Evolutionary conservation across 2,329 filamentous ascomycete species (phyloP).

Genomic region (Fusarium secorum): DNA sequence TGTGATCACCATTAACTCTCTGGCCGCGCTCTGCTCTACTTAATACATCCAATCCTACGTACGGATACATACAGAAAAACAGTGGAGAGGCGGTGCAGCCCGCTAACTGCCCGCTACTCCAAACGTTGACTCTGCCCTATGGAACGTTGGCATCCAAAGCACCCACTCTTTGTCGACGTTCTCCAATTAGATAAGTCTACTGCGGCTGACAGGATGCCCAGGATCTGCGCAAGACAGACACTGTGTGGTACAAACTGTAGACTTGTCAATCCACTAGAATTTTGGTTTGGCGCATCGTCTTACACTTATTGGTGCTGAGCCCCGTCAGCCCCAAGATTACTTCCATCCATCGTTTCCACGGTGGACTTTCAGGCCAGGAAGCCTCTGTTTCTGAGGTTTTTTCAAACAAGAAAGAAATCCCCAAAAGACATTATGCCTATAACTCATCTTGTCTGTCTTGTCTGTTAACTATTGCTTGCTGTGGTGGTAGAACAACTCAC

Average conservation of each 20-base stretch:
- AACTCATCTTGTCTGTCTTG: not conserved
- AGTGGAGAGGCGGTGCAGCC: slow-evolving; percentile 27
- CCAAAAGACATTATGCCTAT: not conserved
- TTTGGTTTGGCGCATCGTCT: slow-evolving; percentile 20
- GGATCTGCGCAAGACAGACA: not conserved
- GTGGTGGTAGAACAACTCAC: not conserved
- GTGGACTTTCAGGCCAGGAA: not conserved
- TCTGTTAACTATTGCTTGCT: not conserved
- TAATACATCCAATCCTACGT: not conserved
- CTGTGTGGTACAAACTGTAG: slow-evolving; percentile 15
- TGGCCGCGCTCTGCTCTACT: not conserved
- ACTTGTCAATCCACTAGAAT: slow-evolving; percentile 7
- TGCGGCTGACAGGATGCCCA: slow-evolving; percentile 34
- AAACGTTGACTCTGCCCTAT: slow-evolving; percentile 30
- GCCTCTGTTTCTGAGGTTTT: not conserved
- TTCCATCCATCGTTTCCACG: not conserved
- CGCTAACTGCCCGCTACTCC: not conserved
- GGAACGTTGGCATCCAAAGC: slow-evolving; percentile 16
- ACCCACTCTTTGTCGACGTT: not conserved
- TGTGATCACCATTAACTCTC: not conserved
- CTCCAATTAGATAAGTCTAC: slow-evolving; percentile 17
- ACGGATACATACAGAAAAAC: not conserved
- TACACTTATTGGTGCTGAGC: slow-evolving; percentile 25
- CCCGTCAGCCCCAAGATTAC: slow-evolving; percentile 28
- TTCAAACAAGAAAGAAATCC: not conserved